Percentiles rank a stretch among this genome's conserved stretches.
Evolutionary conservation across 192 early-diverging fungal genomes (phyloP).

Genomic region (Coemansia sp.): DNA sequence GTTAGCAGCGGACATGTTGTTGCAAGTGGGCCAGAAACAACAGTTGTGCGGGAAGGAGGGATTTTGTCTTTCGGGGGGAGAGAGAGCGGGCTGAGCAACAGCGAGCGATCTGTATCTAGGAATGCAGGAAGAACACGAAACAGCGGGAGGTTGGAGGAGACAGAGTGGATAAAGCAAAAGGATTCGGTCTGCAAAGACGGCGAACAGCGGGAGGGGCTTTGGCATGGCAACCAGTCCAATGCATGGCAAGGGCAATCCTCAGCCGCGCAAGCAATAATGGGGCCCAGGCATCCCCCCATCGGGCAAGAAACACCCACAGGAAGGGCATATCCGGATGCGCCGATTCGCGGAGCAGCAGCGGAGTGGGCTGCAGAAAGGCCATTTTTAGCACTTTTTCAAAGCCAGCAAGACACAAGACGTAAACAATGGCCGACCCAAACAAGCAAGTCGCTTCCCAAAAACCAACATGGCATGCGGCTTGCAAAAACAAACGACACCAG

Average conservation of each 20-base stretch:
- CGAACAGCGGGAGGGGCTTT: not conserved
- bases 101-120: not conserved
- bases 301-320: not conserved
- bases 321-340: not conserved
- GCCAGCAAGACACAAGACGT: not conserved
- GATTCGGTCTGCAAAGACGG: not conserved
- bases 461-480: slow-evolving; percentile 1
- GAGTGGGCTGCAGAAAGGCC: not conserved
- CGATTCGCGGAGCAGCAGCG: slow-evolving; percentile 4
- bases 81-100: not conserved
- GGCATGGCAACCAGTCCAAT: not conserved
- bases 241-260: not conserved
- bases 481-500: not conserved
- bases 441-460: not conserved
- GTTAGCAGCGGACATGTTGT: not conserved
- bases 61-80: no score
- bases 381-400: slow-evolving; percentile 10
- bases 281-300: not conserved
- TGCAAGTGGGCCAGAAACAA: not conserved
- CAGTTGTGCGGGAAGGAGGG: no score
- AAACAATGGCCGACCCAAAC: slow-evolving; percentile 1
- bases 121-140: slow-evolving; percentile 6
- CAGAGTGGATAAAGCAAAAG: not conserved
- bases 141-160: not conserved
- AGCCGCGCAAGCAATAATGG: slow-evolving; percentile 8